Evolutionary conservation across 2,329 filamentous ascomycete species (phyloP), one percentile per base, ranked within the genome.

Genomic region (Colletotrichum aenigma): DNA sequence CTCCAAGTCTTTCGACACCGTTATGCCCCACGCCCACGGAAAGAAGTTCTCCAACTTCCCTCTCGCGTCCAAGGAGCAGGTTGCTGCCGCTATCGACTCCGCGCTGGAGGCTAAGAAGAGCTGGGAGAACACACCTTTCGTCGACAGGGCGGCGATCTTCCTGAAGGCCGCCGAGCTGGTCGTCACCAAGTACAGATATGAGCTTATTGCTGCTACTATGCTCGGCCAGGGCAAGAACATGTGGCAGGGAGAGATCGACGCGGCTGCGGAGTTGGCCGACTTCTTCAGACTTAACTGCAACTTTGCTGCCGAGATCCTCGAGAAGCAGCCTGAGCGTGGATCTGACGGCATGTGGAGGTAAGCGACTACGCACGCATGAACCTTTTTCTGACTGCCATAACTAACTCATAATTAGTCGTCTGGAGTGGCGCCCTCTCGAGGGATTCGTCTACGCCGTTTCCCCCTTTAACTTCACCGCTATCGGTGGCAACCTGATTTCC

Each of bases 401-500:
- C 56, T 75, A 56, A 68, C 32, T 13, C 12, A 68, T 10, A 24
- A 64, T 61, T 32, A 82, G 80, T 34, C 79, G 80, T 7, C 78
- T 81, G 3, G 85, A 86, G 18, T 84, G 82, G 70, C 79, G 85
- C 0, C 85, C 85, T 0, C 79, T 87, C 0, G 85, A 87, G 68
- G 85, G 85, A 1, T 87, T 87, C 73, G 84, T 87, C 13, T 86
- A 86, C 60, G 81, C 85, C 18, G 78, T 87, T 4, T 83, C 84
- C 0, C 85, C 85, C 4, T 87, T 87, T 79, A 87, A 87, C 79
- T 87, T 87, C 70, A 86, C 85, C 0, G 85, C 85, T 1, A 80
- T 87, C 21, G 85, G 82, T 13, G 85, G 80, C 4, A 85, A 81
- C 60, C 79, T 87, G 3, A 77, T 85, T 12, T 81, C 80, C 6